Base-by-base conservation (phyloP, 2,329 filamentous ascomycete species). In the Orbilia brochopaga region DNA sequence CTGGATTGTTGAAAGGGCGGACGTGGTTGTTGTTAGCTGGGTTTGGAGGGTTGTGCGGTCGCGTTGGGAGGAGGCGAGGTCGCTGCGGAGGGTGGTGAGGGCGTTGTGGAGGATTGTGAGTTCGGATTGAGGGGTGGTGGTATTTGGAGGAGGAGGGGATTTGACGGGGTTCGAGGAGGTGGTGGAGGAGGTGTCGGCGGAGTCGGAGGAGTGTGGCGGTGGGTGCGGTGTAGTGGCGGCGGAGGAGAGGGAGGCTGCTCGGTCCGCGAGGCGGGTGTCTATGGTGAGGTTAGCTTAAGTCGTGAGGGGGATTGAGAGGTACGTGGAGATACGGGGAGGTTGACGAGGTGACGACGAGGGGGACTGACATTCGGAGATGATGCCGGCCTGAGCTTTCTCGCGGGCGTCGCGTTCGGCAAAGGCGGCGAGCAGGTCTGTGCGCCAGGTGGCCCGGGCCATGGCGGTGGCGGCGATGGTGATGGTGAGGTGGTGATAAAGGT, bases 211-310 rank as follows among this genome's bases (percentile, higher is more conserved):
- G 53, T 56, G 53, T 17, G 35, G 70, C 74, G 79, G 77, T n/a
- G 4, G 27, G 30, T 32, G 8, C 44, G 15, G 81, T 76, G 40
- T 79, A 78, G 81, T 81, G 69, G 85, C 85, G 76, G 87, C 83
- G 59, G 86, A 84, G 78, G 88, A 85, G 67, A 89, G 81, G 21
- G 83, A 82, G 53, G 87, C 84, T 74, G 90, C 84, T 70, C 88
- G 86, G 79, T 91, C 87, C 75, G 86, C 84, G 74, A 90, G 84
- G 73, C 85, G 83, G 24, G 86, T 86, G 80, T 87, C 87, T 90
- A 67, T 27, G 11, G 44, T 6, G 30, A 46, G 53, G 72, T 64
- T 56, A 63, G 73, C 46, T 56, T 54, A 52, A 51, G 10, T 1
- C 19, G 37, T 40, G 40, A 35, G 35, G 27, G 35, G 50, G 24